A percentile compares a stretch with the other conserved stretches of the same genome.
phyloP scores from a whole-genome alignment of 1,139 yeast species.

The Suhomyces bolitotheri region DNA sequence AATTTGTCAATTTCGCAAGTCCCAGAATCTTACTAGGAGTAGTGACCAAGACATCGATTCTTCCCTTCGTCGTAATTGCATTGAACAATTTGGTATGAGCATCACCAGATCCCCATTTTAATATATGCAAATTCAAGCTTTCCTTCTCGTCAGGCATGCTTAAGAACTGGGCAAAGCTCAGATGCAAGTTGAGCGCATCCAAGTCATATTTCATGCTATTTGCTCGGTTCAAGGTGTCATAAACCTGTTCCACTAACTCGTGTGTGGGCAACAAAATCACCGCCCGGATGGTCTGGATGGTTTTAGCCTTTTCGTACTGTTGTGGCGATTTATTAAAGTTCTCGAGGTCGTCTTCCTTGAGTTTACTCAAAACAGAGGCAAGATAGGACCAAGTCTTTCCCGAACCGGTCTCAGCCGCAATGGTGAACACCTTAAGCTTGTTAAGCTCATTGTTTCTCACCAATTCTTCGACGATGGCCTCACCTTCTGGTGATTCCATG shows the following conservation, averaged over 20 bases:
- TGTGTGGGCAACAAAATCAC: conserved; percentile 84
- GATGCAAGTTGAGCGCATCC: conserved; percentile 18
- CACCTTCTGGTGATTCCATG: conserved; percentile 23
- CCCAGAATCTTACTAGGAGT: conserved; percentile 73
- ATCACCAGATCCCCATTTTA: conserved; percentile 60
- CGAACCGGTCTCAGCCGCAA: conserved; percentile 96
- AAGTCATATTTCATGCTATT: conserved; percentile 28
- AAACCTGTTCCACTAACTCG: conserved; percentile 83
- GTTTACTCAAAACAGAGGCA: conserved; percentile 68
- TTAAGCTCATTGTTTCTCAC: conserved; percentile 32
- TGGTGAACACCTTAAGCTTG: conserved; percentile 62
- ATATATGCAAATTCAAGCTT: conserved; percentile 44
- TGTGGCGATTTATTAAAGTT: conserved; percentile 28
- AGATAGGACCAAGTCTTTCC: conserved; percentile 95
- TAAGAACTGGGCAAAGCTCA: conserved; percentile 26
- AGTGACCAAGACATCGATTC: conserved; percentile 78
- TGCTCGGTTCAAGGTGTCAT: conserved; percentile 48
- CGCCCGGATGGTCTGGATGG: conserved; percentile 55
- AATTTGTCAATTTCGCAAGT: conserved; percentile 44
- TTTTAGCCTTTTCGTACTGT: conserved; percentile 31
- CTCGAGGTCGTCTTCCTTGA: conserved; percentile 55
- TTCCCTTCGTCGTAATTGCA: conserved; percentile 39
- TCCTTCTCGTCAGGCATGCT: conserved; percentile 25
- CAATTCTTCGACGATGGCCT: conserved; percentile 28
- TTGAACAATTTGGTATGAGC: conserved; percentile 52